Base-by-base conservation (phyloP, 371 early-diverging fungal genomes). In the Apophysomyces ossiformis region DNA sequence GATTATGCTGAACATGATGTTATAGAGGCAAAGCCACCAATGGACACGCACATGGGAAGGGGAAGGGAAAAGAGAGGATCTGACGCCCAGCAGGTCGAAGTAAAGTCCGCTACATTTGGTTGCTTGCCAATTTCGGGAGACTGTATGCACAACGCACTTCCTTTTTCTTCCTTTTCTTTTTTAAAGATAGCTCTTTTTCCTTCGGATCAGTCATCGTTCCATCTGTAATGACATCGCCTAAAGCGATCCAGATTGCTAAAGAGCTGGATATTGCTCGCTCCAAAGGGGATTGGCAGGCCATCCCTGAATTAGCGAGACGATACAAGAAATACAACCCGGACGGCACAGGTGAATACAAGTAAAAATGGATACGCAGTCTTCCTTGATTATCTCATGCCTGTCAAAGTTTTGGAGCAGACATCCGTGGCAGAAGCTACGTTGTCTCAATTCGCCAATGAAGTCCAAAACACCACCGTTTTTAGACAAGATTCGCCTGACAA, bases 281-380 rank as follows among this genome's bases (percentile, higher is more conserved):
- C 63, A 78, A 78, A 54, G 88, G 85, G 6, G 71, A 71, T 46
- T 90, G 89, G 89, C 57, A 46, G 8, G 71, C 75, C 32, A 74
- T 90, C 47, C 83, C 86, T 64, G 85, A 88, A 58, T 79, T 90
- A 21, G 88, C 90, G 12, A 79, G 85, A 60, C 80, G 86, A 26
- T 90, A 89, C 64, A 68, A 83, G 57, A 90, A 89, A 64, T 87
- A 87, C 65, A 83, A 85, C 62, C 79, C 87, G 18, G 75, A 85
- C 21, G 91, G 88, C 37, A 68, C 78, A 65, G 89, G 92, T 89
- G 74, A 66, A 36, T 37, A 44, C 54, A 47, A 18, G 18, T 21
- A 62, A 8, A 50, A 37, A 57, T 18, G 69, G 69, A 45, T 2
- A 58, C 69, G 21, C 21, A 0, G 8, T 50, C 21, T 50, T 50